These are phyloP conservation scores for Chalaropsis ovoidea DNA, from an alignment of 2,329 filamentous ascomycete species.

Conservation along the genomic window DNA sequence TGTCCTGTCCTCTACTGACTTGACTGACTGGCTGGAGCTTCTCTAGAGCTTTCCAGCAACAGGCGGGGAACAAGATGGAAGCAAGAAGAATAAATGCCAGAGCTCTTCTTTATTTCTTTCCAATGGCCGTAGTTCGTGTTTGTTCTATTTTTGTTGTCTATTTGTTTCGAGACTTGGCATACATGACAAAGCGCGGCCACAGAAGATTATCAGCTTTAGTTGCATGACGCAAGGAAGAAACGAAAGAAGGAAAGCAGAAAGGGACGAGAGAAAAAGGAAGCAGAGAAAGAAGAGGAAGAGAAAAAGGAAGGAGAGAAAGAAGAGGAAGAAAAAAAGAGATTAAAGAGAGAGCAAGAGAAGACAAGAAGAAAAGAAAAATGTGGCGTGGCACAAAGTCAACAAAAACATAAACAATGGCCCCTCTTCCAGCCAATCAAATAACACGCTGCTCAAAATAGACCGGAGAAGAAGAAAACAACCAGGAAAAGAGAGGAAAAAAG, in stretches of 20 bases:
- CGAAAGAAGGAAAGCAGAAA: too few species aligned
- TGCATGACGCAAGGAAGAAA: background rate
- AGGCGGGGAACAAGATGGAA: too few species aligned
- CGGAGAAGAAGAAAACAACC: background rate
- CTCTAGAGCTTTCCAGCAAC: background rate
- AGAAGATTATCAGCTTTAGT: background rate
- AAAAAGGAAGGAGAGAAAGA: too few species aligned
- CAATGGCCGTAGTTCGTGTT: background rate
- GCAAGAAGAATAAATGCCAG: background rate
- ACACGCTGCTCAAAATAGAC: conserved; percentile 3
- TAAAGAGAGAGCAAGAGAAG: background rate
- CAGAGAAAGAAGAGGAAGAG: too few species aligned
- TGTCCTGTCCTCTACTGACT: background rate
- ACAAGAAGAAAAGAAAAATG: background rate
- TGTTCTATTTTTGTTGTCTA: background rate
- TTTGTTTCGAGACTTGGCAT: too few species aligned
- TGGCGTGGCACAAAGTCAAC: background rate
- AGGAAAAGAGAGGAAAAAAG: background rate
- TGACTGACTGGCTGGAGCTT: background rate
- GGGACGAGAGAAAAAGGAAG: too few species aligned
- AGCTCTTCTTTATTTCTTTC: background rate
- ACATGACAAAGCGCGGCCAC: too few species aligned
- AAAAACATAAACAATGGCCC: background rate
- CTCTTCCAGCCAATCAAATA: background rate
- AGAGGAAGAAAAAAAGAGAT: background rate